These are phyloP conservation scores for Zygosaccharomyces kombuchaensis DNA, from an alignment of 805 yeast species.

Conservation along the genomic window DNA sequence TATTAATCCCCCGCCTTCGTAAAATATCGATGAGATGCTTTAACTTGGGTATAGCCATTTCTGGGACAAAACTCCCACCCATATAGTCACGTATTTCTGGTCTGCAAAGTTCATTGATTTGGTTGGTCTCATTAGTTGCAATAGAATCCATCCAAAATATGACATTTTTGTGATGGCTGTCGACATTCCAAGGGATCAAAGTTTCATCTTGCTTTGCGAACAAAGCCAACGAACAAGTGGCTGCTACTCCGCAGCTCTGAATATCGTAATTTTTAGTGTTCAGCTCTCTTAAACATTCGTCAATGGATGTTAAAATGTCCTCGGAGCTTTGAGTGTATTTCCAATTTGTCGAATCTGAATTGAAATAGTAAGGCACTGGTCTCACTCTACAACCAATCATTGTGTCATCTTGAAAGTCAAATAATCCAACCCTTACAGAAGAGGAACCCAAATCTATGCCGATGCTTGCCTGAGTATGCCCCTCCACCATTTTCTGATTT, in stretches of 20 bases:
- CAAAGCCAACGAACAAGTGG: slow-evolving; percentile 59
- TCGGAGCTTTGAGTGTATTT: slow-evolving; percentile 40
- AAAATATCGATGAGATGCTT: slow-evolving; percentile 35
- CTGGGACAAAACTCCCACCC: slow-evolving; percentile 49
- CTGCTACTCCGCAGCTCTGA: slow-evolving; percentile 41
- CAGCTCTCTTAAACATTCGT: slow-evolving; percentile 21
- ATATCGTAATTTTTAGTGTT: slow-evolving; percentile 7
- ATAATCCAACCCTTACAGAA: slow-evolving; percentile 41
- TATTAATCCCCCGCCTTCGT: slow-evolving; percentile 15
- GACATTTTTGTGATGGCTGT: slow-evolving; percentile 36
- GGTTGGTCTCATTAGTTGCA: slow-evolving; percentile 34
- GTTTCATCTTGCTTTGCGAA: slow-evolving; percentile 21
- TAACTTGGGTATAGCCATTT: slow-evolving; percentile 55
- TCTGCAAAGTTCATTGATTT: slow-evolving; percentile 30
- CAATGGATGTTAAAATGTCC: slow-evolving; percentile 38
- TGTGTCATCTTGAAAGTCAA: slow-evolving; percentile 17
- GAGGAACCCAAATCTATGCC: slow-evolving; percentile 54
- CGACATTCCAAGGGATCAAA: slow-evolving; percentile 32
- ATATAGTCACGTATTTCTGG: slow-evolving; percentile 21
- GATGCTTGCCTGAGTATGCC: slow-evolving; percentile 18
- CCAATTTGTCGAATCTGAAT: slow-evolving; percentile 23
- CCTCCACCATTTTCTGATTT: not conserved
- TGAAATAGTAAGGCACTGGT: slow-evolving; percentile 26
- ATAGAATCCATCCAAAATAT: slow-evolving; percentile 60
- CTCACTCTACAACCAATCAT: slow-evolving; percentile 12